These are phyloP conservation scores for Alternaria triticimaculans DNA, from an alignment of 2,329 filamentous ascomycete genomes.

Conservation along the genomic window DNA sequence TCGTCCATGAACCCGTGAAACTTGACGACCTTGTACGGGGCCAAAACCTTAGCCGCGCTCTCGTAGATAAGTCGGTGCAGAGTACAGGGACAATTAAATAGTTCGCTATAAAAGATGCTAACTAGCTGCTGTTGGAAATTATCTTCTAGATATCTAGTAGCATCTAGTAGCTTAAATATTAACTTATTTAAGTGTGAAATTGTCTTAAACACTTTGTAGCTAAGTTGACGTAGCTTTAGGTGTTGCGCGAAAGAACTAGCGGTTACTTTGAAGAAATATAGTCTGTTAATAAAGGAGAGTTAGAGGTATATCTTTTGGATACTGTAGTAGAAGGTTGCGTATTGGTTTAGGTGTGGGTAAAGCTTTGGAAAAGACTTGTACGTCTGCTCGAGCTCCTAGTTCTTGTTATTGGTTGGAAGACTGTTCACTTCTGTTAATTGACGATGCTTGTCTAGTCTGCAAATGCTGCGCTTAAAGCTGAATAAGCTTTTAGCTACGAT, in stretches of 20 bases:
- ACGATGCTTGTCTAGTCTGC: constrained; percentile 18
- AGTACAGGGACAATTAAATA: constrained; percentile 26
- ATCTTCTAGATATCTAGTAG: constrained; percentile 12
- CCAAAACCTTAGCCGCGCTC: constrained; percentile 23
- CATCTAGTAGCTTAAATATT: constrained; percentile 23
- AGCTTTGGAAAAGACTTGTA: constrained; percentile 15
- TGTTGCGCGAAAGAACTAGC: constrained; percentile 17
- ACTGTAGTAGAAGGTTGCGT: constrained; percentile 32
- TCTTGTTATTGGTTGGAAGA: constrained; percentile 8
- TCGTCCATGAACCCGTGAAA: constrained; percentile 31
- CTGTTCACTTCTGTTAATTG: constrained; percentile 20
- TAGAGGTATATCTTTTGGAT: constrained; percentile 31
- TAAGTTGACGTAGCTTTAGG: not conserved
- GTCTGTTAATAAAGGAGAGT: constrained; percentile 23
- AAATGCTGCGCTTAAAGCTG: constrained; percentile 10
- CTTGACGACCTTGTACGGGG: constrained; percentile 7
- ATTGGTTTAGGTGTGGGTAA: constrained; percentile 31
- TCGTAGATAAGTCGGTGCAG: constrained; percentile 37
- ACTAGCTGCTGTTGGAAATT: not conserved
- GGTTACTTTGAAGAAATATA: constrained; percentile 40
- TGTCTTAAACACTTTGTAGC: constrained; percentile 27
- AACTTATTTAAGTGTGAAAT: constrained; percentile 33
- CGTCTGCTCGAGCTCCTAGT: too few species aligned
- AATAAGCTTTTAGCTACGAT: not conserved
- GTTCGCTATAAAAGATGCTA: constrained; percentile 27